Evolutionary conservation across 2,329 filamentous ascomycete genomes (phyloP).

Genomic region (Cladophialophora carrionii): DNA sequence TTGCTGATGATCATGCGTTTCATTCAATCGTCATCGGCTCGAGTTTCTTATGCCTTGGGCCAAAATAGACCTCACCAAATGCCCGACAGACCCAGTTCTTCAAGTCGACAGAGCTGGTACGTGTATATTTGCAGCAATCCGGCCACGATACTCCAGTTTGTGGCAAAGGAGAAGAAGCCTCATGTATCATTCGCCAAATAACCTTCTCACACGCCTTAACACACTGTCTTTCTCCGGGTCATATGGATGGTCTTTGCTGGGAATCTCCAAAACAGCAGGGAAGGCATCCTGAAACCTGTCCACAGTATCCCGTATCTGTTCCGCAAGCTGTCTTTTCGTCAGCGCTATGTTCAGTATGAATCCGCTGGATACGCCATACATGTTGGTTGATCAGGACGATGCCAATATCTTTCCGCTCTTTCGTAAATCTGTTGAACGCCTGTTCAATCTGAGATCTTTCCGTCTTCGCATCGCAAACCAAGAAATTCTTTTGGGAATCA

Average conservation of each 20-base stretch:
- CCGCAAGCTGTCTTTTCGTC: conserved; percentile 71
- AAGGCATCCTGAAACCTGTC: conserved; percentile 94
- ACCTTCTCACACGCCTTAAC: conserved; percentile 76
- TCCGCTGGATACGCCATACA: conserved; percentile 56
- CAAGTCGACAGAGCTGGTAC: not conserved
- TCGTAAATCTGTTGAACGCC: conserved; percentile 86
- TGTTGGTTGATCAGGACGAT: conserved; percentile 98
- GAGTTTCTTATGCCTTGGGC: not conserved
- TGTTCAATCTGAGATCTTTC: conserved; percentile 84
- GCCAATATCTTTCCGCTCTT: conserved; percentile 91
- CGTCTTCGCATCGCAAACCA: conserved; percentile 93
- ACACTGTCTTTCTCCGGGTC: conserved; percentile 99
- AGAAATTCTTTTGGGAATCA: conserved; percentile 94
- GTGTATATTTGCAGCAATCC: not conserved
- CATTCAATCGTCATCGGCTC: not conserved
- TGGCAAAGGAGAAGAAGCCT: not conserved
- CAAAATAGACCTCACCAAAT: not conserved
- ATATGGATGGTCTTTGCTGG: conserved; percentile 98
- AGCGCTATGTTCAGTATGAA: conserved; percentile 10
- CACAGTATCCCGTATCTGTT: conserved; percentile 86
- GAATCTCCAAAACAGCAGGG: conserved; percentile 94
- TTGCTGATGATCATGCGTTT: not conserved
- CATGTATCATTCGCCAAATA: conserved; percentile 62
- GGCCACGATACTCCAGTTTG: not conserved
- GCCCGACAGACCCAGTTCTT: not conserved